Evolutionary conservation across 495 filamentous ascomycete genomes (phyloP), one percentile per base, ranked within the genome.

Genomic region (Aspergillus sparsus): DNA sequence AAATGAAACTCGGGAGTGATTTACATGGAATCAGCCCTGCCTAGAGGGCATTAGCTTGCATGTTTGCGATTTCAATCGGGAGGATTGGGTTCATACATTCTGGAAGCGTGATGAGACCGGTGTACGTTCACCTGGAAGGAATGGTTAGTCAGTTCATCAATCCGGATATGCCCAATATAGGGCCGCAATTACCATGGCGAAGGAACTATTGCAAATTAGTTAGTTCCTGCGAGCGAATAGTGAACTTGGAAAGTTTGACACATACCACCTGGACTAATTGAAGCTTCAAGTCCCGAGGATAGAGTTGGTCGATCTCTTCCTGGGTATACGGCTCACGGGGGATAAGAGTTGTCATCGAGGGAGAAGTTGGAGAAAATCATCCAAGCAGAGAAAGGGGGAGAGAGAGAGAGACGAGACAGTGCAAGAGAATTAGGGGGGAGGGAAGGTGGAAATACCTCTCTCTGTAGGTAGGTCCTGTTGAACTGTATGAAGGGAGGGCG

Each of bases 101-200:
- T 90, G 85, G 72, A 98, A 97, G 7, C 95, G 87, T 13, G 90
- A 81, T 15, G 84, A 87, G 13, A 98, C 90, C 34, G 93, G 94
- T 21, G 85, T 91, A 33, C 93, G 85, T 76, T 97, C 93, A 67
- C 86, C 86, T 85, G 58, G 13, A 7, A 21, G 58, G 41, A 32
- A 44, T 5, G 12, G 34, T 13, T 55, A 39, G 37, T 11, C 45
- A 33, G 4, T 32, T 49, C 42, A 55, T 41, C 8, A 5, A 18
- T 36, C 4, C 4, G 27, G 7, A 13, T 27, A 33, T 45, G 31
- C 6, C 0, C 32, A 3, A 18, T 21, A 53, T 60, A 27, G 21
- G 1, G 21, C 21, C 3, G 21, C 3, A 27, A 67, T 62, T 63
- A 86, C 92, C 92, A 81, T 97, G 92, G 53, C 93, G 89, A 61